Conservation (phyloP, 495 filamentous ascomycete genomes). For the Xylaria bambusicola region DNA sequence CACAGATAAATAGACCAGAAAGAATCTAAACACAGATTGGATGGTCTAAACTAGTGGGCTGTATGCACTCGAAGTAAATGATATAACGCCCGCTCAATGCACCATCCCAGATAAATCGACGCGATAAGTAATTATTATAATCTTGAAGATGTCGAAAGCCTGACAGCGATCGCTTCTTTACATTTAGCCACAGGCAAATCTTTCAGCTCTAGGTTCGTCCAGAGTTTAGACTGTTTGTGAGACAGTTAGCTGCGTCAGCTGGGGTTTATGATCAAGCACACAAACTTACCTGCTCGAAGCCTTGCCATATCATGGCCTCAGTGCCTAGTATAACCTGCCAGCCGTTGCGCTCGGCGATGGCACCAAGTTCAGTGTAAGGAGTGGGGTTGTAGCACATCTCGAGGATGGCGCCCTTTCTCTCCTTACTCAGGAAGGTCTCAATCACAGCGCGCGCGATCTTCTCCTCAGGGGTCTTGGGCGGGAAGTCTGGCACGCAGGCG, state of each 20-base stretch:
- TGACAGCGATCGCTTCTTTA: conserved; percentile 52
- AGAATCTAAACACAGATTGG: not conserved
- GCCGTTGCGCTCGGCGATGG: conserved; percentile 54
- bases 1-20: not conserved
- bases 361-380: conserved; percentile 65
- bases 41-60: not conserved
- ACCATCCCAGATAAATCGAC: not conserved
- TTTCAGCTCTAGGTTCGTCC: conserved; percentile 58
- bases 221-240: conserved; percentile 50
- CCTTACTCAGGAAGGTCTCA: conserved; percentile 55
- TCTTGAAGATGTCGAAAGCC: conserved; percentile 25
- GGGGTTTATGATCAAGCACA: not conserved
- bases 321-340: conserved; percentile 72
- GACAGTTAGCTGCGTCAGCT: not conserved
- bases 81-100: conserved; percentile 5
- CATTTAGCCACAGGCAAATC: conserved; percentile 57
- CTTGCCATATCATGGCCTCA: conserved; percentile 75
- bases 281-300: conserved; percentile 59
- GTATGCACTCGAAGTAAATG: not conserved
- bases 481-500: conserved; percentile 69
- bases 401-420: conserved; percentile 63
- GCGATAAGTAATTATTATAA: conserved; percentile 1
- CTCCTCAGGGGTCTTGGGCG: conserved; percentile 62
- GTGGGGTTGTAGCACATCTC: conserved; percentile 81
- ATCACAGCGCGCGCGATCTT: conserved; percentile 54